Evolutionary conservation across 192 early-diverging fungal genomes (phyloP).

Genomic region (Rhizoclosmatium globosum): DNA sequence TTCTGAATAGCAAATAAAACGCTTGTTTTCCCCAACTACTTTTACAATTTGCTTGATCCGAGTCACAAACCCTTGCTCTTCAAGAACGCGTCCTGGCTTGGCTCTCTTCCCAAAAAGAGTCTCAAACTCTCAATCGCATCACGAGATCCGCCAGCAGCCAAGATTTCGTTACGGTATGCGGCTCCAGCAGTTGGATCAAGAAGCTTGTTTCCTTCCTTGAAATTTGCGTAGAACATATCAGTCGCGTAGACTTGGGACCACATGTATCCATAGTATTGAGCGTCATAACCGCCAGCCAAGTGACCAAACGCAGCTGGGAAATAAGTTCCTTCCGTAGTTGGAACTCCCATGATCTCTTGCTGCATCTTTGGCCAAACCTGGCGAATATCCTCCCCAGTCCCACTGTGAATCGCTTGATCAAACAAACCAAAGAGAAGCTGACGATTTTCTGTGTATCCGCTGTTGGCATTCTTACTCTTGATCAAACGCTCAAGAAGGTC

Average conservation of each 20-base stretch:
- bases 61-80: conserved; percentile 65
- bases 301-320: conserved; percentile 66
- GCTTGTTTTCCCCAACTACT: no score
- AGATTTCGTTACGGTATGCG: conserved; percentile 79
- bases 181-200: conserved; percentile 64
- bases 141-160: conserved; percentile 70
- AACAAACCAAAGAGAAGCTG: conserved; percentile 73
- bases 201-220: conserved; percentile 65
- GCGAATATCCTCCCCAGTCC: conserved; percentile 49
- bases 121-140: conserved; percentile 78
- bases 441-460: conserved; percentile 30
- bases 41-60: no score
- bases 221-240: conserved; percentile 82
- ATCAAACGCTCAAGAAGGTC: conserved; percentile 74
- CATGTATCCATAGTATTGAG: conserved; percentile 80
- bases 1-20: no score
- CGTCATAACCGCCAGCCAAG: conserved; percentile 79
- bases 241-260: conserved; percentile 83
- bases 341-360: conserved; percentile 44
- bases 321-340: conserved; percentile 28
- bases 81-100: conserved; percentile 81
- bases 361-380: conserved; percentile 58
- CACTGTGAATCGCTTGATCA: conserved; percentile 78
- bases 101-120: conserved; percentile 83
- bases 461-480: conserved; percentile 78